Evolutionary conservation across 441 rosid genomes (phyloP), one percentile per base, ranked within the genome.

Genomic region (Cnidoscolus chayamansa): DNA sequence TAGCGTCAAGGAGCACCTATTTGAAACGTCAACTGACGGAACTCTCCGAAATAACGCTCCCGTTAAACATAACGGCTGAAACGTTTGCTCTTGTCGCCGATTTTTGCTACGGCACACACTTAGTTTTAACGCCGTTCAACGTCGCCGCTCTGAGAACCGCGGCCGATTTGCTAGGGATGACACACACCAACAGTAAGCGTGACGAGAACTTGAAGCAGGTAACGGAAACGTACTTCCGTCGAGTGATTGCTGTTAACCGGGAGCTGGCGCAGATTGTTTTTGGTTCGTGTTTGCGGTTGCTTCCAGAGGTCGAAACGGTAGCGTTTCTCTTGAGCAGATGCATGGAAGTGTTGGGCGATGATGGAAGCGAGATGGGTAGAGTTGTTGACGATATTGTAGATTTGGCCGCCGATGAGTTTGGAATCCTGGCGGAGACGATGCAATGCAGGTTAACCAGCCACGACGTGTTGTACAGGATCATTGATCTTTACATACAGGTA

Each of bases 271-370:
- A 50, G 64, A 74, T 84, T 15, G 88, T 87, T 67, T 82, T 93
- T 79, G 85, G 89, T 5, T 85, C 94, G 5, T 83, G 94, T 69
- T 63, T 93, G 47, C 57, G 67, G n/a, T 65, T 83, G 82, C 90
- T 93, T 13, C 98, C 97, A 0, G 97, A 93, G 76, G 88, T 96
- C 1, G 97, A 93, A 69, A 88, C 97, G 73, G 58, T 76, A 53
- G 87, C 87, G 73, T 81, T 61, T 66, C 61, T 90, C 0, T 59
- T 88, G 37, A 87, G 96, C 65, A 80, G 87, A 63, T 89, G 96
- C 75, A 19, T 90, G 20, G 93, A 88, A 65, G 85, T 81, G 31
- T 71, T 83, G 62, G 68, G 63, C 59, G 79, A 82, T 0, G 74
- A 79, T 25, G 80, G 76, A 31, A 78, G 80, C 40, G 86, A 81